Percentiles rank a stretch among this genome's conserved stretches.
These are phyloP conservation scores for Leptographium lundbergii DNA, from an alignment of 2,329 filamentous ascomycete species.

Conservation along the genomic window DNA sequence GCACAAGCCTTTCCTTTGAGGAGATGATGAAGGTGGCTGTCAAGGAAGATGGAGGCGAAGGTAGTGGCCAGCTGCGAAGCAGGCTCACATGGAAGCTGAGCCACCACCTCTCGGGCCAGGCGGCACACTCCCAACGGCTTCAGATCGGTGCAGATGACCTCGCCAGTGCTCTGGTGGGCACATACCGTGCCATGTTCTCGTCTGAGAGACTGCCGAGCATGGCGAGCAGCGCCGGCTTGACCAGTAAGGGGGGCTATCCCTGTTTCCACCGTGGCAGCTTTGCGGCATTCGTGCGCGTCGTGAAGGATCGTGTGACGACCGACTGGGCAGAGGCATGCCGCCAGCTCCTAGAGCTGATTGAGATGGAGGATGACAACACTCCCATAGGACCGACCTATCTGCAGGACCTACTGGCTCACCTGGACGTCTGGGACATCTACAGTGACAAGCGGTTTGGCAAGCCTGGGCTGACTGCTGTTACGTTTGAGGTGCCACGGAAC, in stretches of 20 bases:
- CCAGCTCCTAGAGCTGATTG: not conserved
- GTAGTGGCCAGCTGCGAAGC: conserved; percentile 13
- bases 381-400: not conserved
- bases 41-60: no score
- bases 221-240: no score
- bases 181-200: conserved; percentile 34
- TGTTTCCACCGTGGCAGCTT: conserved; percentile 19
- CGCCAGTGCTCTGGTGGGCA: conserved; percentile 23
- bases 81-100: conserved; percentile 25
- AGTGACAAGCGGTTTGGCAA: conserved; percentile 15
- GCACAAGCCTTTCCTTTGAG: conserved; percentile 21
- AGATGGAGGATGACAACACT: not conserved
- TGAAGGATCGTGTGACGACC: conserved; percentile 18
- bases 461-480: conserved; percentile 24
- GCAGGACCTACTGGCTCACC: conserved; percentile 22
- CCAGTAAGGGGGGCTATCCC: no score
- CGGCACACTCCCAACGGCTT: conserved; percentile 1
- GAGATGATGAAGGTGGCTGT: not conserved
- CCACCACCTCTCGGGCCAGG: conserved; percentile 16
- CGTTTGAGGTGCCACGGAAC: conserved; percentile 21
- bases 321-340: not conserved
- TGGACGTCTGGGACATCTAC: conserved; percentile 23
- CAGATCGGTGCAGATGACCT: conserved; percentile 24
- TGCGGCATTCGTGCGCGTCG: conserved; percentile 23
- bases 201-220: not conserved